A percentile compares a stretch with the other conserved stretches of the same genome.
Conservation (phyloP, 1,139 yeast genomes). For the Yamadazyma taylorii region DNA sequence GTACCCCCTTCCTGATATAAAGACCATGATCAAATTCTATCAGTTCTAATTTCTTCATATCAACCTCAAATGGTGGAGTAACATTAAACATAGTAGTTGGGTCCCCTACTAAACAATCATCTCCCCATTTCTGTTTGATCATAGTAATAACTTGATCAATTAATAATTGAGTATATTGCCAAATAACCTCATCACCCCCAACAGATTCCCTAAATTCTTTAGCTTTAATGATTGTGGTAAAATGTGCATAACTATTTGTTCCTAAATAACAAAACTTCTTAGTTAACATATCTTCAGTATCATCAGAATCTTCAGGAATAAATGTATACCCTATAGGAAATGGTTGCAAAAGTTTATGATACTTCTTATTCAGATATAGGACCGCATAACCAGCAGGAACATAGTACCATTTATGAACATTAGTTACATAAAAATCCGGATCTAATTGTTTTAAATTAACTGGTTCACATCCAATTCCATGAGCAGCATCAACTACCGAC, state of each 20-base stretch:
- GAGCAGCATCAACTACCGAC: constrained; percentile 70
- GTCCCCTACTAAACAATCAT: neutral
- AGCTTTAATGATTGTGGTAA: constrained; percentile 34
- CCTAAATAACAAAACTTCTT: constrained; percentile 39
- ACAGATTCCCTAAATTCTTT: constrained; percentile 45
- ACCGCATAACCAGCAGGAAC: constrained; percentile 59
- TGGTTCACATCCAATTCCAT: constrained; percentile 53
- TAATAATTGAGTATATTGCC: constrained; percentile 44
- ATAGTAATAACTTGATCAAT: constrained; percentile 15
- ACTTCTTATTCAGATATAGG: constrained; percentile 52
- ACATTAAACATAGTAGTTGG: neutral
- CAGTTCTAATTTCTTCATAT: neutral
- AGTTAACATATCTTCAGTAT: constrained; percentile 27
- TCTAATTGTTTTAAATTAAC: constrained; percentile 39
- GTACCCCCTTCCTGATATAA: neutral
- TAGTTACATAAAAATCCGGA: constrained; percentile 63
- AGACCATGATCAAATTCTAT: neutral
- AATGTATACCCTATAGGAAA: constrained; percentile 51
- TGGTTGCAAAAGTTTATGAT: constrained; percentile 53
- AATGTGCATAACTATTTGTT: constrained; percentile 27
- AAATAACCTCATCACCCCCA: constrained; percentile 57
- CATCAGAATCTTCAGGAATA: constrained; percentile 21
- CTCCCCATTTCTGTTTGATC: neutral
- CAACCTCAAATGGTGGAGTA: neutral
- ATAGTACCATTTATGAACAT: constrained; percentile 67